Percentiles rank a stretch among this genome's conserved stretches.
Conservation (phyloP, 768 basidiomycete species). For the Mycena galopus region DNA sequence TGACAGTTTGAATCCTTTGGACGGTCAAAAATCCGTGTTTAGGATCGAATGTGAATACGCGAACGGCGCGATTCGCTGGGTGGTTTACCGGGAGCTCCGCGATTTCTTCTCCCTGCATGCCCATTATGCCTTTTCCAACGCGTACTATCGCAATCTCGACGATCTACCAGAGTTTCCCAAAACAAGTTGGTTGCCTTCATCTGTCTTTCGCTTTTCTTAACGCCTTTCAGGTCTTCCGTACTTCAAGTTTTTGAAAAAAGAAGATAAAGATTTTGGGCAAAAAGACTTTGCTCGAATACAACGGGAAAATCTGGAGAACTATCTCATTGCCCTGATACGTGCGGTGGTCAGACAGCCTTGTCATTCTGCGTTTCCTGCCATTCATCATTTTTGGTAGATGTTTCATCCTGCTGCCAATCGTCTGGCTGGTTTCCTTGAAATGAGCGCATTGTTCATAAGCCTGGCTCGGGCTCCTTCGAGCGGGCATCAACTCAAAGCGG, state of each 20-base stretch:
- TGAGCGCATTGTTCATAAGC: slow-evolving; percentile 87
- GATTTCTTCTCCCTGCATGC: slow-evolving; percentile 93
- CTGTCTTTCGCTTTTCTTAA: slow-evolving; percentile 20
- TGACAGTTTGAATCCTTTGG: slow-evolving; percentile 87
- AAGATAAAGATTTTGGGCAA: slow-evolving; percentile 67
- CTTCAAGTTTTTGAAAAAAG: slow-evolving; percentile 85
- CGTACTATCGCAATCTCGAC: slow-evolving; percentile 77
- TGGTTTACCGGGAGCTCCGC: slow-evolving; percentile 92
- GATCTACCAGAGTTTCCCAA: slow-evolving; percentile 93
- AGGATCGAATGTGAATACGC: slow-evolving; percentile 97
- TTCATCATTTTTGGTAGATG: slow-evolving; percentile 70
- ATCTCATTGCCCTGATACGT: slow-evolving; percentile 88
- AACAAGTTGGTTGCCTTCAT: slow-evolving; percentile 64
- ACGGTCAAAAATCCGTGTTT: slow-evolving; percentile 83
- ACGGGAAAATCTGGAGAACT: slow-evolving; percentile 87
- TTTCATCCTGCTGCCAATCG: slow-evolving; percentile 95
- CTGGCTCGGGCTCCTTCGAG: slow-evolving; percentile 85
- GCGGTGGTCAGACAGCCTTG: slow-evolving; percentile 75
- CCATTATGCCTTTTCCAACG: slow-evolving; percentile 90
- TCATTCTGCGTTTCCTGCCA: neutral
- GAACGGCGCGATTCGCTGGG: slow-evolving; percentile 93
- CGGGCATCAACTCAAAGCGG: slow-evolving; percentile 92
- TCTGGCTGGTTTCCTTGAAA: slow-evolving; percentile 90
- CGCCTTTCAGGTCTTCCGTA: slow-evolving; percentile 80
- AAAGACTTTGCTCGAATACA: slow-evolving; percentile 87